Evolutionary conservation across 164 flowering plant species (phyloP).

Genomic region (Tinospora cordifolia): DNA sequence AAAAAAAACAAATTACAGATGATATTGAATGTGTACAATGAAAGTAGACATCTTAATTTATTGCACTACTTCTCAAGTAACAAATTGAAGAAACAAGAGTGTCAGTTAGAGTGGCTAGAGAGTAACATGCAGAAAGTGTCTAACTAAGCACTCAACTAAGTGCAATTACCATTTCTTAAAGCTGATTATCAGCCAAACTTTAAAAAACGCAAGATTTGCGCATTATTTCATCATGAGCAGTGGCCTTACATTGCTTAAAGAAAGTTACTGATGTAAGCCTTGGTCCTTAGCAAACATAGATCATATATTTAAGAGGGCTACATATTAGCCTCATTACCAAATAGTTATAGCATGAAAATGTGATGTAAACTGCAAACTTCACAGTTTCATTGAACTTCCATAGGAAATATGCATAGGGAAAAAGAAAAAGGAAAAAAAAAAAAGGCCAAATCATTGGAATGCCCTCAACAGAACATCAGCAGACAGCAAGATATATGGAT

Average conservation of each 20-base stretch:
- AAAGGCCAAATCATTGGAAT: background rate
- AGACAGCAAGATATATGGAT: background rate
- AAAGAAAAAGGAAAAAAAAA: no score
- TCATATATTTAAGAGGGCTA: background rate
- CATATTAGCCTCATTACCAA: background rate
- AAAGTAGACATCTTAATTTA: background rate
- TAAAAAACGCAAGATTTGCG: background rate
- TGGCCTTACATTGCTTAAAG: background rate
- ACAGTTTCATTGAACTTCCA: background rate
- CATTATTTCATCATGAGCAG: background rate
- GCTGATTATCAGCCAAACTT: background rate
- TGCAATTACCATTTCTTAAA: background rate
- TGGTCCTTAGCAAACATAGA: background rate
- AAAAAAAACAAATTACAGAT: background rate
- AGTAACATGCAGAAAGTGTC: background rate
- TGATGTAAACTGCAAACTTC: background rate
- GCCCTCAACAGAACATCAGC: background rate
- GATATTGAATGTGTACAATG: background rate
- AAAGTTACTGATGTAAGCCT: background rate
- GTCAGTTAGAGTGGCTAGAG: background rate
- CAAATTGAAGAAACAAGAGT: background rate
- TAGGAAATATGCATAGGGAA: background rate
- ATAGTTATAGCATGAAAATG: no score
- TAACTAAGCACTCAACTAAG: background rate
- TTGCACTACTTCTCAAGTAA: background rate